Conservation (phyloP, 768 basidiomycete genomes). For the Hygrophorus russula region DNA sequence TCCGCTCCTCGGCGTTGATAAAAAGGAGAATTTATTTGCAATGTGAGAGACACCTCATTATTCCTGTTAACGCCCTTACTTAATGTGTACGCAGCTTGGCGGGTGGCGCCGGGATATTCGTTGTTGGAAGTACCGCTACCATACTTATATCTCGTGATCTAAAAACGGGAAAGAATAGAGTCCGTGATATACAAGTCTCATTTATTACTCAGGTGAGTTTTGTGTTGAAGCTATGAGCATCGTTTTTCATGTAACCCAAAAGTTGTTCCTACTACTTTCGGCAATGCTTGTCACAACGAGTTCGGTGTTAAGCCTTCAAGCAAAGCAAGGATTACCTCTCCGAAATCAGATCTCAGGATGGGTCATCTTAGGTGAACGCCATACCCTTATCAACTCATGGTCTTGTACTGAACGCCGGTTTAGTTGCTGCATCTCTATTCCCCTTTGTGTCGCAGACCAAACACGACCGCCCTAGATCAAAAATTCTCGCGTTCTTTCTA, state of each 20-base stretch:
- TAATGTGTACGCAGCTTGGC: constrained; percentile 20
- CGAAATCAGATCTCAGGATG: constrained; percentile 54
- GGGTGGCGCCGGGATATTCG: constrained; percentile 37
- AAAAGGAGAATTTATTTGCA: constrained; percentile 43
- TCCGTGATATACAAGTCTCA: background rate
- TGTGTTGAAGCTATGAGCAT: background rate
- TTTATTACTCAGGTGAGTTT: constrained; percentile 3
- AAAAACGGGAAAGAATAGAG: background rate
- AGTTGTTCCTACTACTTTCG: constrained; percentile 25
- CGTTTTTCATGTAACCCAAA: background rate
- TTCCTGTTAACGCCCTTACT: background rate
- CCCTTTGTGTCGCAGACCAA: constrained; percentile 32
- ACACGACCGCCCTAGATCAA: constrained; percentile 32
- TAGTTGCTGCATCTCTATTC: constrained; percentile 39
- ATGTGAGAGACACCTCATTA: constrained; percentile 43
- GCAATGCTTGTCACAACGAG: constrained; percentile 43
- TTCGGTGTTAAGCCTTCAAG: constrained; percentile 50
- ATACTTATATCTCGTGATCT: background rate
- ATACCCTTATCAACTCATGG: background rate
- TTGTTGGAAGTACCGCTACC: constrained; percentile 18
- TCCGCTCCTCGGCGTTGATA: constrained; percentile 63
- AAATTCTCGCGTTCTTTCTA: constrained; percentile 52
- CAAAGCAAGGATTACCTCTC: constrained; percentile 54
- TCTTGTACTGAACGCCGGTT: background rate
- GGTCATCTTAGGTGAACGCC: constrained; percentile 43